Evolutionary conservation across 176 grass and related monocot species (phyloP).

Genomic region (Hordeum vulgare): MorexV3_pseudomolecules_assembly NC_058522.1:485213081-485213580

Average conservation of each 20-base stretch:
- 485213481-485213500: background rate
- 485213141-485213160: conserved; percentile 82
- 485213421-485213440: background rate
- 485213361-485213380: conserved; percentile 41
- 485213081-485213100: background rate
- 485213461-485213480: background rate
- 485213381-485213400: conserved; percentile 80
- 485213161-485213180: conserved; percentile 71
- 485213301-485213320: background rate
- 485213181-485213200: conserved; percentile 93
- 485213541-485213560: conserved; percentile 51
- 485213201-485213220: conserved; percentile 74
- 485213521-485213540: conserved; percentile 63
- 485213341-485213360: conserved; percentile 35
- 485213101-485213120: background rate
- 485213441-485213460: background rate
- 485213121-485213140: background rate
- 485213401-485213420: conserved; percentile 45
- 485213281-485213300: background rate
- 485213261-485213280: background rate
- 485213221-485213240: conserved; percentile 54
- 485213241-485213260: background rate
- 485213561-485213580: conserved; percentile 82
- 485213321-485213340: background rate
- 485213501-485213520: conserved; percentile 72